Evolutionary conservation across 2,329 filamentous ascomycete genomes (phyloP).

Genomic region (Thermoascus crustaceus): DNA sequence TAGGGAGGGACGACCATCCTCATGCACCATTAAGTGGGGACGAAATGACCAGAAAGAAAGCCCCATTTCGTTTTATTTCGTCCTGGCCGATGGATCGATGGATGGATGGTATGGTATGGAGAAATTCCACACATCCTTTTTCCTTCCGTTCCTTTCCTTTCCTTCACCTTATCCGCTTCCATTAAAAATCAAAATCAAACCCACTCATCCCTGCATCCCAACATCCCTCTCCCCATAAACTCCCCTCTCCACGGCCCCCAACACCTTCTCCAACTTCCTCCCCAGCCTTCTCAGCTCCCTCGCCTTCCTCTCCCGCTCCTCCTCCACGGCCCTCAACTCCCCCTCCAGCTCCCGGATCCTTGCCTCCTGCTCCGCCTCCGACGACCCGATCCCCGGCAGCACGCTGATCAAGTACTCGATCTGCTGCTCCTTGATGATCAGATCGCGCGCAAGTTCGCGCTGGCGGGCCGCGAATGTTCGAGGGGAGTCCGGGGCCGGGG

Average conservation of each 20-base stretch:
- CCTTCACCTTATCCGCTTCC: too few species aligned
- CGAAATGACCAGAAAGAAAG: too few species aligned
- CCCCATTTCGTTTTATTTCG: too few species aligned
- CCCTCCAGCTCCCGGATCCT: slow-evolving; percentile 35
- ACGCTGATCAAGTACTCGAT: slow-evolving; percentile 42
- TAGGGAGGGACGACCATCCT: too few species aligned
- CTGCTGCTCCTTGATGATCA: slow-evolving; percentile 44
- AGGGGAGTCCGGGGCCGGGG: slow-evolving; percentile 34
- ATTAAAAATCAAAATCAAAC: too few species aligned
- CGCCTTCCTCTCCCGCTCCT: slow-evolving; percentile 33
- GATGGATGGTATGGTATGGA: too few species aligned
- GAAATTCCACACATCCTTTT: too few species aligned
- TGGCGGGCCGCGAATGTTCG: slow-evolving; percentile 36
- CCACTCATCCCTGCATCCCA: background rate
- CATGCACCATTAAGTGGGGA: too few species aligned
- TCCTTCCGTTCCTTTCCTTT: background rate
- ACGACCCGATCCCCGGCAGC: slow-evolving; percentile 38
- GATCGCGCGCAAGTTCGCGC: slow-evolving; percentile 40
- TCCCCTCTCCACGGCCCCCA: slow-evolving; percentile 32
- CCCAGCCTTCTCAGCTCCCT: slow-evolving; percentile 35
- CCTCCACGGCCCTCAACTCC: slow-evolving; percentile 38
- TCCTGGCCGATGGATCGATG: too few species aligned
- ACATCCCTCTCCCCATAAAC: slow-evolving; percentile 21
- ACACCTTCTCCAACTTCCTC: slow-evolving; percentile 34
- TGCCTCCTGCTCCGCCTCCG: slow-evolving; percentile 37